Base-by-base conservation (phyloP, 371 early-diverging fungal species). In the Phascolomyces articulosus region DNA sequence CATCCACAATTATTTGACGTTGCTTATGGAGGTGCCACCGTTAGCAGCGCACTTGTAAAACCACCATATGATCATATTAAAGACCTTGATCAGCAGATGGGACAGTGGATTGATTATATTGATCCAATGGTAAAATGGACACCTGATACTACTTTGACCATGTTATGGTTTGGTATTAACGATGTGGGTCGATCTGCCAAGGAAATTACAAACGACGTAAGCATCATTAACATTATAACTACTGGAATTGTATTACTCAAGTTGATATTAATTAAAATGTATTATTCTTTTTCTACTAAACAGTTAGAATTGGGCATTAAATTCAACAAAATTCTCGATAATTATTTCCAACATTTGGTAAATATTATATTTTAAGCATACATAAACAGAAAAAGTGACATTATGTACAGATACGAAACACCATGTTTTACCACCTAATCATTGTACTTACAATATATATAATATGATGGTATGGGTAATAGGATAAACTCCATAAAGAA, bases 91-190 rank as follows among this genome's bases (percentile, higher is more conserved):
- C 60, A 58, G 4, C 59, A 65, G 31, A 47, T 59, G 7, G 13
- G 40, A 18, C 24, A 60, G 27, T 65, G 65, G 65, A 40, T 54
- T 3, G 23, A 40, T 1, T 65, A 54, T 41, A 44, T 65, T 16
- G n/a, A 60, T 7, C 65, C 65, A 40, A 48, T 15, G 18, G 65
- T 65, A 7, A n/a, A 26, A 11, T 65, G 65, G 65, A 16, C 21
- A 1, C 28, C 60, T 11, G 51, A 47, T 21, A 55, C n/a, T 2
- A 65, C 65, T 4, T 26, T 65, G 15, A 44, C 55, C 13, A 26
- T 53, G 18, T n/a, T 53, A 9, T 65, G 65, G 65, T 59, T 65
- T 53, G 65, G 64, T 3, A 64, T 64, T 29, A 64, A 64, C 48
- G 64, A 64, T 40, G 40, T 62, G 18, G n/a, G 31, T 18, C 29